Evolutionary conservation across 805 yeast species (phyloP).

Genomic region (Yamadazyma paraphyllophila): DNA sequence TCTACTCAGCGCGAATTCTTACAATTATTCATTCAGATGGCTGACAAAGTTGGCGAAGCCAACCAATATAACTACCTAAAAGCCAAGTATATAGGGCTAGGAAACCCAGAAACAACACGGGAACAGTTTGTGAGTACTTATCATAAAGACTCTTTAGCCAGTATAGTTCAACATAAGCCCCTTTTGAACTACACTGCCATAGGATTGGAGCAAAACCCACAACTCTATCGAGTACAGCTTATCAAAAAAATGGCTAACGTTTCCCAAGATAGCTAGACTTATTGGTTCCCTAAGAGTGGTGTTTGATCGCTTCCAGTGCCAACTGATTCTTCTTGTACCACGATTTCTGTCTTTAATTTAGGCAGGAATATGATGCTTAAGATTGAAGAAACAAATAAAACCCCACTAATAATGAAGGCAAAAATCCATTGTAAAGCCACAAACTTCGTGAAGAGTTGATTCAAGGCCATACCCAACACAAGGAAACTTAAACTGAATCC

Average conservation of each 20-base stretch:
- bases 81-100: conserved; percentile 69
- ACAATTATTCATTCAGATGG: conserved; percentile 22
- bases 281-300: conserved; percentile 27
- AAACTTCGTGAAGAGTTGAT: conserved; percentile 64
- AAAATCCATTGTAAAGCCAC: conserved; percentile 86
- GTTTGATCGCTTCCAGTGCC: conserved; percentile 22
- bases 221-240: conserved; percentile 27
- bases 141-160: conserved; percentile 63
- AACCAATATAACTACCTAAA: conserved; percentile 34
- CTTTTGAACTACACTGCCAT: conserved; percentile 53
- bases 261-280: background rate
- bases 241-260: conserved; percentile 31
- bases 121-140: conserved; percentile 68
- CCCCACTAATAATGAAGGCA: conserved; percentile 63
- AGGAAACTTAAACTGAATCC: conserved; percentile 60
- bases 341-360: conserved; percentile 11
- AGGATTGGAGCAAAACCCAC: conserved; percentile 44
- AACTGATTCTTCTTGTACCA: conserved; percentile 14
- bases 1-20: background rate
- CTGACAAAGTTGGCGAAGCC: conserved; percentile 40
- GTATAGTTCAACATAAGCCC: conserved; percentile 58
- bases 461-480: conserved; percentile 64
- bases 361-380: conserved; percentile 36
- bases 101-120: conserved; percentile 67
- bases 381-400: conserved; percentile 51